These are phyloP conservation scores for Coemansia sp. DNA, from an alignment of 192 early-diverging fungal genomes.

Conservation along the genomic window DNA sequence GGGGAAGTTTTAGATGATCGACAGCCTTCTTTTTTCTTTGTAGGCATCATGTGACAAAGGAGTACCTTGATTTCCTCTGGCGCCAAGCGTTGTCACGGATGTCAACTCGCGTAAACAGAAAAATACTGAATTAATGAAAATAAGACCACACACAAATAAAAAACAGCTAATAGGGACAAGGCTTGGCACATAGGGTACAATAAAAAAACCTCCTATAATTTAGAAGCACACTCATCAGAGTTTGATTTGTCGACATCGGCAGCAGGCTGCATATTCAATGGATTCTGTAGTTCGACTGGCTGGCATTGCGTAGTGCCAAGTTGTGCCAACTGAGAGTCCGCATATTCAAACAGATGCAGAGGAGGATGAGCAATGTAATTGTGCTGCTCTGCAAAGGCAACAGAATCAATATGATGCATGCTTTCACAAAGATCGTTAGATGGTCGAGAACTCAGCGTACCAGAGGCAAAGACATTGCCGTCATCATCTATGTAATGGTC, in stretches of 20 bases:
- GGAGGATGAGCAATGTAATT: neutral
- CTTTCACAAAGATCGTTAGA: neutral
- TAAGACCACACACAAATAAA: neutral
- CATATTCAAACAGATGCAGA: neutral
- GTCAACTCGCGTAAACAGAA: too few relatives aligned
- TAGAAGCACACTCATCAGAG: neutral
- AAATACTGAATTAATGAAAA: neutral
- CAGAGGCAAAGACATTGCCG: neutral
- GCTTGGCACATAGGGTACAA: neutral
- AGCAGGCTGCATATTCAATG: neutral
- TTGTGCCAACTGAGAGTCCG: neutral
- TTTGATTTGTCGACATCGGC: neutral
- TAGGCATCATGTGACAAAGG: too few relatives aligned
- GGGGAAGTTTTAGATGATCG: neutral
- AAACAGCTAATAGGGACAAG: neutral
- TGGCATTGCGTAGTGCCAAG: neutral
- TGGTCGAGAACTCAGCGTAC: neutral
- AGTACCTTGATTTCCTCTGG: conserved; percentile 7
- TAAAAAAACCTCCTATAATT: neutral
- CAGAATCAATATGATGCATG: neutral
- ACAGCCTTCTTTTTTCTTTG: neutral
- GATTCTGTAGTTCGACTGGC: neutral
- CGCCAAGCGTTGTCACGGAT: neutral
- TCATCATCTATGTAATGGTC: neutral
- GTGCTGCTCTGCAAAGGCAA: neutral